Evolutionary conservation across 768 basidiomycete species (phyloP).

Genomic region (Paxillus rubicundulus): DNA sequence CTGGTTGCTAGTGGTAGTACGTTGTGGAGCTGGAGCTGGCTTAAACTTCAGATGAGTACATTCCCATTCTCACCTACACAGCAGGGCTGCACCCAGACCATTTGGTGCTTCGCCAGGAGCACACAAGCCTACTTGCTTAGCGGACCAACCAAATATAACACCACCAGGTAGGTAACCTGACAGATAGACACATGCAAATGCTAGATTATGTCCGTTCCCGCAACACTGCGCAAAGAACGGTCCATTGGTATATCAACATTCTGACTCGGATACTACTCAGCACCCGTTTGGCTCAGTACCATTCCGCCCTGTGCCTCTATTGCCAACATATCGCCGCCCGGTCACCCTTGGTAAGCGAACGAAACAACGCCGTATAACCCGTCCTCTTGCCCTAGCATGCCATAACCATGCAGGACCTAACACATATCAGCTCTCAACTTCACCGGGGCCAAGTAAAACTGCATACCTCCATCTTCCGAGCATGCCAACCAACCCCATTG

Average conservation of each 20-base stretch:
- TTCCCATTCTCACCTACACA: too few species aligned
- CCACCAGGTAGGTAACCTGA: not conserved
- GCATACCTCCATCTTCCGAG: conserved; percentile 93
- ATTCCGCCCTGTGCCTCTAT: too few species aligned
- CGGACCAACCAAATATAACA: conserved; percentile 11
- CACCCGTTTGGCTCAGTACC: not conserved
- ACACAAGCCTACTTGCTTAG: not conserved
- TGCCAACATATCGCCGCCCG: too few species aligned
- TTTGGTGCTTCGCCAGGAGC: conserved; percentile 20
- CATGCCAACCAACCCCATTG: conserved; percentile 92
- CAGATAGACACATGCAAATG: too few species aligned
- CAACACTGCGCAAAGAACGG: not conserved
- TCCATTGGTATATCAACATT: too few species aligned
- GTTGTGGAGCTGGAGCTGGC: too few species aligned
- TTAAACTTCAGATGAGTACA: too few species aligned
- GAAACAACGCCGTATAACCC: conserved; percentile 93
- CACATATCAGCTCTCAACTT: not conserved
- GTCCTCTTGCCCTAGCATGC: conserved; percentile 89
- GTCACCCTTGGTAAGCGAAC: conserved; percentile 87
- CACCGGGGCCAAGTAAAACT: not conserved
- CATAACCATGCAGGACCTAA: conserved; percentile 82
- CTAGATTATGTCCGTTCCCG: not conserved
- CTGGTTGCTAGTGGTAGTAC: conserved; percentile 6
- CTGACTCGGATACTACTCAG: too few species aligned
- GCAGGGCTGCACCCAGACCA: conserved; percentile 15